Percentiles rank a stretch among this genome's conserved stretches.
phyloP scores from a whole-genome alignment of 148 eudicot species.

The Fagopyrum homotropicum region DNA sequence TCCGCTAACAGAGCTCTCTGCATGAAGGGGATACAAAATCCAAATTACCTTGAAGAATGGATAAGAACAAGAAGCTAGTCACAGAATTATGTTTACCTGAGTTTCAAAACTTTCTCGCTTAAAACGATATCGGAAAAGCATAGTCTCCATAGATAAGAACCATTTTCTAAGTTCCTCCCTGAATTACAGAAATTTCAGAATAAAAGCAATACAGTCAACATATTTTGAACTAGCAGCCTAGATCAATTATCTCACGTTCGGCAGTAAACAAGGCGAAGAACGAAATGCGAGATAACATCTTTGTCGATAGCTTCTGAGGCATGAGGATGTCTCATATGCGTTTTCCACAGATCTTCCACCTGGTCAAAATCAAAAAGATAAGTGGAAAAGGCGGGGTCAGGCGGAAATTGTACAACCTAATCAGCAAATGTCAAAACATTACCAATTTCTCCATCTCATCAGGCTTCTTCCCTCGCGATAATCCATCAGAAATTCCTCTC shows the following conservation, averaged over 20 bases:
- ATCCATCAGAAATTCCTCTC: slow-evolving; percentile 61
- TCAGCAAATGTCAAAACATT: slow-evolving; percentile 25
- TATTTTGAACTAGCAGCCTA: slow-evolving; percentile 30
- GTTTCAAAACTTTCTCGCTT: slow-evolving; percentile 42
- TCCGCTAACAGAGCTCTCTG: slow-evolving; percentile 61
- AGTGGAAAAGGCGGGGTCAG: not conserved
- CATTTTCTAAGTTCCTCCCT: slow-evolving; percentile 89
- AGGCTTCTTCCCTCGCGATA: slow-evolving; percentile 70
- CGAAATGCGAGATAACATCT: slow-evolving; percentile 89
- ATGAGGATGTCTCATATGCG: slow-evolving; percentile 58
- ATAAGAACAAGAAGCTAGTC: not conserved
- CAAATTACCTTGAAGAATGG: not conserved
- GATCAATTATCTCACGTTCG: slow-evolving; percentile 64
- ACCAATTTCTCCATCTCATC: slow-evolving; percentile 75
- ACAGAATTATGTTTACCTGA: slow-evolving; percentile 33
- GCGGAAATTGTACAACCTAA: not conserved
- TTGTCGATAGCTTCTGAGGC: slow-evolving; percentile 63
- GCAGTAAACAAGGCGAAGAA: slow-evolving; percentile 89
- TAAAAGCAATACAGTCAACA: not conserved
- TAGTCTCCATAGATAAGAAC: slow-evolving; percentile 89
- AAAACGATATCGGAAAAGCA: slow-evolving; percentile 70
- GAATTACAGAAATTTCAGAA: not conserved
- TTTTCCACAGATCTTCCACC: slow-evolving; percentile 60
- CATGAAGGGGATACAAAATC: not conserved
- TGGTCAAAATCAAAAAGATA: slow-evolving; percentile 13